A percentile compares a stretch with the other conserved stretches of the same genome.
These are phyloP conservation scores for Lasiodiplodia gonubiensis DNA, from an alignment of 2,329 filamentous ascomycete species.

Conservation along the genomic window DNA sequence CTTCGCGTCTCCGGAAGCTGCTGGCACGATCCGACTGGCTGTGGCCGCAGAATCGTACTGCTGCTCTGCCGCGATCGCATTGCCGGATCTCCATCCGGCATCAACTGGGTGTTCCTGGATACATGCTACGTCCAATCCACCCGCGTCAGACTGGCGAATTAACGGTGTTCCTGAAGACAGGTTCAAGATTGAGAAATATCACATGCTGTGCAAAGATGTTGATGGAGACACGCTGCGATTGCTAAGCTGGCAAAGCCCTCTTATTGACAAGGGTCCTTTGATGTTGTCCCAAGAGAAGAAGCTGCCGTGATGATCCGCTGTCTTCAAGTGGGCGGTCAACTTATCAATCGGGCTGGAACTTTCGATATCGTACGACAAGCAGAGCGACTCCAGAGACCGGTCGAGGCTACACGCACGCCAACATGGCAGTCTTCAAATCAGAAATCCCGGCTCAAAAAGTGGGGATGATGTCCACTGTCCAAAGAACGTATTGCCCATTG, in stretches of 20 bases:
- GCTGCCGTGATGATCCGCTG: background rate
- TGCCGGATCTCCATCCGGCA: slow-evolving; percentile 17
- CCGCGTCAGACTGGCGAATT: background rate
- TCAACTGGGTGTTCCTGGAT: slow-evolving; percentile 10
- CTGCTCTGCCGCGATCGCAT: slow-evolving; percentile 7
- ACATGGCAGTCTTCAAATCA: background rate
- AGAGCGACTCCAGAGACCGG: background rate
- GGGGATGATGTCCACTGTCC: background rate
- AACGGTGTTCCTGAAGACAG: background rate
- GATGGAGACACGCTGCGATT: background rate
- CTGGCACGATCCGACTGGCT: background rate
- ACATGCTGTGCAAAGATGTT: background rate
- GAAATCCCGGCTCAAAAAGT: background rate
- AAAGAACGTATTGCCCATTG: background rate
- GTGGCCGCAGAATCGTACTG: background rate
- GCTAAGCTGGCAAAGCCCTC: background rate
- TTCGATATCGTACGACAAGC: slow-evolving; percentile 7
- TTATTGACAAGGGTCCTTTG: background rate
- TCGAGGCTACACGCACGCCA: background rate
- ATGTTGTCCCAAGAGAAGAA: background rate
- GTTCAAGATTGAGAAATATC: background rate
- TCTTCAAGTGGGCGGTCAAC: background rate
- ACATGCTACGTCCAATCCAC: background rate
- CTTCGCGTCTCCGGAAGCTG: background rate
- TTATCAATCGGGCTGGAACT: background rate